Conservation (phyloP, 805 yeast species). For the Metschnikowia noctiluminum region DNA sequence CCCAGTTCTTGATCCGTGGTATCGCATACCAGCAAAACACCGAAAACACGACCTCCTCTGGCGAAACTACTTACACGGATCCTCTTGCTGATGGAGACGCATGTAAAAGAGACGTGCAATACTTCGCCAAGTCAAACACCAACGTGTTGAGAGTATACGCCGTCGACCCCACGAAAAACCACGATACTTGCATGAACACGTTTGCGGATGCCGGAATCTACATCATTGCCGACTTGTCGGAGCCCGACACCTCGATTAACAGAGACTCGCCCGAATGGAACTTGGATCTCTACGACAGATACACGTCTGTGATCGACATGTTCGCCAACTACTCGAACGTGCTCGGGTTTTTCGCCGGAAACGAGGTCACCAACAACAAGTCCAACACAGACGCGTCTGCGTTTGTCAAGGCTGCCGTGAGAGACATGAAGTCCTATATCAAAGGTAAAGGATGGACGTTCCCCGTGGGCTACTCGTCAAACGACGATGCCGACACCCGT, state of each 20-base stretch:
- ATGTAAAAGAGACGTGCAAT: conserved; percentile 84
- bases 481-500: conserved; percentile 83
- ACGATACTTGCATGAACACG: conserved; percentile 61
- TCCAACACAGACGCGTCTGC: conserved; percentile 89
- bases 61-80: conserved; percentile 49
- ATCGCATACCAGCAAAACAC: conserved; percentile 77
- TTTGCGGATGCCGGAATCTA: conserved; percentile 47
- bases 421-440: conserved; percentile 83
- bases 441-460: conserved; percentile 48
- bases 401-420: conserved; percentile 91
- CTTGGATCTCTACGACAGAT: conserved; percentile 65
- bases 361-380: conserved; percentile 86
- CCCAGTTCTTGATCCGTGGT: conserved; percentile 76
- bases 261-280: conserved; percentile 81
- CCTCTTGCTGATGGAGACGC: conserved; percentile 69
- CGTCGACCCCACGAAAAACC: conserved; percentile 66
- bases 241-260: conserved; percentile 75
- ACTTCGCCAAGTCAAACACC: conserved; percentile 60
- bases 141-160: conserved; percentile 87
- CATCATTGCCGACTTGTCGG: conserved; percentile 45
- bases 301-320: conserved; percentile 76
- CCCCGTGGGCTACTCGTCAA: conserved; percentile 94
- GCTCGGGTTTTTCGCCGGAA: conserved; percentile 95
- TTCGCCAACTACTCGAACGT: conserved; percentile 76
- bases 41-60: conserved; percentile 37